Evolutionary conservation across 441 rosid genomes (phyloP).

Genomic region (Bruguiera hainesii): DNA sequence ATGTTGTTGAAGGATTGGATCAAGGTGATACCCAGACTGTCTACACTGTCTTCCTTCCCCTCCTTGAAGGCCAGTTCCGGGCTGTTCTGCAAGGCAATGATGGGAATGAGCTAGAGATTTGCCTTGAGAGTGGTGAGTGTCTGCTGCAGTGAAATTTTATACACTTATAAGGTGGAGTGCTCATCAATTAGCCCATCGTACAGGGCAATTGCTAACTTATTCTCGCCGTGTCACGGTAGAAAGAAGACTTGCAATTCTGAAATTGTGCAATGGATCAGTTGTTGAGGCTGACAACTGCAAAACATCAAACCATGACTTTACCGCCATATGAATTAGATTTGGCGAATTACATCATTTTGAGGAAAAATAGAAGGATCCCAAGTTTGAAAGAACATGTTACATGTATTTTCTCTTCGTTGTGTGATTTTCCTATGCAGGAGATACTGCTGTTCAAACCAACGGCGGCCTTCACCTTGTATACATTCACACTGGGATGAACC

Average conservation of each 20-base stretch:
- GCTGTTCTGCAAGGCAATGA: slow-evolving; percentile 91
- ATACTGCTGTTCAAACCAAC: slow-evolving; percentile 71
- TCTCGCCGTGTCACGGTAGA: too few species aligned
- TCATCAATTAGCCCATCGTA: slow-evolving; percentile 16
- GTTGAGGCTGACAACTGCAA: slow-evolving; percentile 25
- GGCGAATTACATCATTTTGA: slow-evolving; percentile 29
- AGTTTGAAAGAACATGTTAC: slow-evolving; percentile 25
- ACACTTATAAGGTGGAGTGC: too few species aligned
- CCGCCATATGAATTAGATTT: slow-evolving; percentile 28
- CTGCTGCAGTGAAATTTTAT: too few species aligned
- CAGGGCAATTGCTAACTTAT: slow-evolving; percentile 23
- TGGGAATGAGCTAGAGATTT: slow-evolving; percentile 77
- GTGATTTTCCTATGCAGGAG: slow-evolving; percentile 65
- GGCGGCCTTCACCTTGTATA: slow-evolving; percentile 82
- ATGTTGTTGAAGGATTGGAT: slow-evolving; percentile 47
- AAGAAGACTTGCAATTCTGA: background rate
- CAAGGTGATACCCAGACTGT: slow-evolving; percentile 52
- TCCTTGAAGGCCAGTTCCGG: slow-evolving; percentile 96
- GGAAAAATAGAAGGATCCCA: slow-evolving; percentile 27
- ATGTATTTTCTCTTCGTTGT: slow-evolving; percentile 19
- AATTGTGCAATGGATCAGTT: slow-evolving; percentile 33
- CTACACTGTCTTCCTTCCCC: slow-evolving; percentile 86
- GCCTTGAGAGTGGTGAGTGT: slow-evolving; percentile 83
- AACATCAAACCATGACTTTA: slow-evolving; percentile 25
- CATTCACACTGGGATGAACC: slow-evolving; percentile 91